These are phyloP conservation scores for Melastoma malabathricum DNA, from an alignment of 345 rosid genomes.

Conservation along the genomic window DNA sequence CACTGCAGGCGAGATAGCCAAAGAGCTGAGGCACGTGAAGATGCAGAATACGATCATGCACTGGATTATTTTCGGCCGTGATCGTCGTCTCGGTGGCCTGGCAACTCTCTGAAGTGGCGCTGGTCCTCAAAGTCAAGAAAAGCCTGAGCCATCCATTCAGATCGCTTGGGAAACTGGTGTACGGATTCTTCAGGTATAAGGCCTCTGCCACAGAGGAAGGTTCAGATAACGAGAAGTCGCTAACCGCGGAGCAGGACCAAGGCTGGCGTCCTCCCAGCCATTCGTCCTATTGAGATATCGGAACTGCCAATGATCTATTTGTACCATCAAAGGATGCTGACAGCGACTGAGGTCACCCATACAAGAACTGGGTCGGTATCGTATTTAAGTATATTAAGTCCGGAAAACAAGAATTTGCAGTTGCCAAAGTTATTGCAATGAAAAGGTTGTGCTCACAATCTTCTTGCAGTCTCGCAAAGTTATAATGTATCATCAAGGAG, in stretches of 20 bases:
- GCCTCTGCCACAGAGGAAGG: neutral
- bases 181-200: conserved; percentile 21
- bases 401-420: neutral
- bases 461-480: no score
- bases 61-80: conserved; percentile 50
- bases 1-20: conserved; percentile 29
- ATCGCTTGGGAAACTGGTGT: conserved; percentile 35
- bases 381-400: neutral
- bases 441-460: no score
- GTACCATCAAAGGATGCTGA: conserved; percentile 15
- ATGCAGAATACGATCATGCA: conserved; percentile 62
- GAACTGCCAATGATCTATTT: conserved; percentile 32
- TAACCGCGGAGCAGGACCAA: conserved; percentile 2
- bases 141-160: conserved; percentile 51
- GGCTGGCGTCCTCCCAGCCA: conserved; percentile 7
- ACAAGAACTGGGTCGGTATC: neutral
- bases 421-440: no score
- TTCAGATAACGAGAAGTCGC: neutral
- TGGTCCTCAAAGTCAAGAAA: conserved; percentile 43
- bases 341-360: neutral
- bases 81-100: conserved; percentile 54
- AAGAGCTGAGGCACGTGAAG: conserved; percentile 47
- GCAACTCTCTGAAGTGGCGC: conserved; percentile 67
- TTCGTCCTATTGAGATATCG: conserved; percentile 21
- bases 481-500: no score